These are phyloP conservation scores for Schizosaccharomyces japonicus DNA, from an alignment of 805 yeast genomes.

Conservation along the genomic window DNA sequence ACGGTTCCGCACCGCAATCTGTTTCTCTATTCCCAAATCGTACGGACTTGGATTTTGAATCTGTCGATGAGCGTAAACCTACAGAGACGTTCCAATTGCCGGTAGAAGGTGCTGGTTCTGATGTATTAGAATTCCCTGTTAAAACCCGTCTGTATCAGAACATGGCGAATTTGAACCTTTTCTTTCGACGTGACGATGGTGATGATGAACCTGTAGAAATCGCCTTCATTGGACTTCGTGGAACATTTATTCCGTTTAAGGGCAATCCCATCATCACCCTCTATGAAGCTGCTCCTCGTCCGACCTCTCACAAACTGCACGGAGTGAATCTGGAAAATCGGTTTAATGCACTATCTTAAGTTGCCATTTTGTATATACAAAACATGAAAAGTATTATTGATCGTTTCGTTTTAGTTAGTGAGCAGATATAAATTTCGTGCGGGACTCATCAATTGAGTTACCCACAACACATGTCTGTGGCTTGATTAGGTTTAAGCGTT, in stretches of 20 bases:
- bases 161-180: slow-evolving; percentile 40
- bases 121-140: slow-evolving; percentile 57
- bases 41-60: slow-evolving; percentile 44
- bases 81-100: background rate
- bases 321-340: too few species aligned
- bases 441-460: too few species aligned
- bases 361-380: too few species aligned
- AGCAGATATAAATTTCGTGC: too few species aligned
- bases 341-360: too few species aligned
- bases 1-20: slow-evolving; percentile 38
- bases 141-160: slow-evolving; percentile 57
- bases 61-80: slow-evolving; percentile 24
- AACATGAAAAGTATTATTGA: too few species aligned
- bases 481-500: too few species aligned
- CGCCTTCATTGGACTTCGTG: slow-evolving; percentile 57
- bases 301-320: too few species aligned
- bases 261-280: background rate
- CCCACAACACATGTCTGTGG: too few species aligned
- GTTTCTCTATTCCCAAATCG: slow-evolving; percentile 54
- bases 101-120: slow-evolving; percentile 27
- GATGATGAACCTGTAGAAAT: slow-evolving; percentile 29
- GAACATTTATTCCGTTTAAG: slow-evolving; percentile 15
- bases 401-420: too few species aligned
- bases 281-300: too few species aligned
- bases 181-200: slow-evolving; percentile 42